phyloP scores from a whole-genome alignment of 371 early-diverging fungal genomes.

The Mortierella sp. region DNA sequence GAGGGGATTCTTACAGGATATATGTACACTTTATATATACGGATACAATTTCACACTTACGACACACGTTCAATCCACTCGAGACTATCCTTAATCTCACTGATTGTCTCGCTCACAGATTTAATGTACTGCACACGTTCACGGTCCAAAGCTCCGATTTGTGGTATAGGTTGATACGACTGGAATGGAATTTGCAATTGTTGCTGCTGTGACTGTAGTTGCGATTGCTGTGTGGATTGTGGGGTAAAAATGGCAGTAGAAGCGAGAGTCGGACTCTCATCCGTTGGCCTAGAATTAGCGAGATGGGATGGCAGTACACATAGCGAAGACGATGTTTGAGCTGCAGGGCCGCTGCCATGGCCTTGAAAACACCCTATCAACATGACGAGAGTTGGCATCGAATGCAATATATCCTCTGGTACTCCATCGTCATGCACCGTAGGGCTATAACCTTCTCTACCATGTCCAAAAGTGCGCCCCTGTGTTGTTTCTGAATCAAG shows the following conservation, averaged over 20 bases:
- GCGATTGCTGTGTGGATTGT: not conserved
- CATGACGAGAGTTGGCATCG: slow-evolving; percentile 10
- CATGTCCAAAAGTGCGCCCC: slow-evolving; percentile 37
- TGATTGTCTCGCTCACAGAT: slow-evolving; percentile 18
- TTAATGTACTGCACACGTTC: slow-evolving; percentile 31
- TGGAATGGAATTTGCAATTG: not conserved
- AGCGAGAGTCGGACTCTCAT: not conserved
- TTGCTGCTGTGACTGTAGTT: not conserved
- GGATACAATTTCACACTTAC: slow-evolving; percentile 14
- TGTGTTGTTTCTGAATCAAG: slow-evolving; percentile 17
- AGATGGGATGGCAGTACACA: not conserved
- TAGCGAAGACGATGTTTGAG: slow-evolving; percentile 1
- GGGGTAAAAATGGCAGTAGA: not conserved
- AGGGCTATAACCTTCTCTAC: not conserved
- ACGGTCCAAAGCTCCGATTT: not conserved
- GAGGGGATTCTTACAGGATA: not conserved
- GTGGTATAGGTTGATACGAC: not conserved
- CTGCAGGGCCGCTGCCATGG: not conserved
- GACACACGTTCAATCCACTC: slow-evolving; percentile 33
- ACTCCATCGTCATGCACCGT: not conserved
- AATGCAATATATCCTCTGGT: not conserved
- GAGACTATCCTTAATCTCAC: slow-evolving; percentile 38
- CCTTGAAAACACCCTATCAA: slow-evolving; percentile 14
- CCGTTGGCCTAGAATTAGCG: not conserved
- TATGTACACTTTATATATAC: not conserved